These are phyloP conservation scores for Perkinsus olseni DNA, from an alignment of 169 alveolate species.

Conservation along the genomic window DNA sequence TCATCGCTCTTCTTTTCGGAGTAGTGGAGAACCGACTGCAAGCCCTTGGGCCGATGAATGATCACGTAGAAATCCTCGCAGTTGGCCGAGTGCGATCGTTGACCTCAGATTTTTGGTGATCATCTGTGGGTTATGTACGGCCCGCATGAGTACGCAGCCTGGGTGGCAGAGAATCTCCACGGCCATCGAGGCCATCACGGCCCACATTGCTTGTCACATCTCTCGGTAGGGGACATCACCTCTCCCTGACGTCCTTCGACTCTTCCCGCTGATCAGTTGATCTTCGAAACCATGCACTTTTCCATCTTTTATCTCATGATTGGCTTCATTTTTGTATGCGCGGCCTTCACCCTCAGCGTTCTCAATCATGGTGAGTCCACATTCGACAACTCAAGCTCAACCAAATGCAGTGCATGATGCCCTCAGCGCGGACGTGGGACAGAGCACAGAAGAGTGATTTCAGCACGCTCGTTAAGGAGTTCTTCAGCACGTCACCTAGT, in stretches of 20 bases:
- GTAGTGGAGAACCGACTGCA: neutral
- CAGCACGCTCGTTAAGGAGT: neutral
- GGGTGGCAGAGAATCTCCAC: neutral
- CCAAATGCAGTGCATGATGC: too few relatives aligned
- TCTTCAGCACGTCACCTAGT: neutral
- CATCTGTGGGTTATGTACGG: neutral
- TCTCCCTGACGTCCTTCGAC: neutral
- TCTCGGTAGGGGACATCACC: neutral
- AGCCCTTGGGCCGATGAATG: neutral
- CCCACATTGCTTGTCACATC: neutral
- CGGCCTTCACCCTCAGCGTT: neutral
- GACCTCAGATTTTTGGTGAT: neutral
- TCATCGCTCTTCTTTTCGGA: neutral
- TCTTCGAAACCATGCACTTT: neutral
- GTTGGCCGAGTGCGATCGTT: neutral
- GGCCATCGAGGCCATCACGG: neutral
- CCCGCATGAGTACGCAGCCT: neutral
- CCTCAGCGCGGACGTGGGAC: neutral
- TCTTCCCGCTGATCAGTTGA: neutral
- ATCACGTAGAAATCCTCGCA: neutral
- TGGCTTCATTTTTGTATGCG: neutral
- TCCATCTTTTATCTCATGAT: neutral
- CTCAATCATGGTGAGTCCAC: neutral
- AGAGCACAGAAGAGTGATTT: neutral
- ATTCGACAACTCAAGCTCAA: too few relatives aligned